These are phyloP conservation scores for Artemisia tridentata DNA, from an alignment of 129 eudicot species.

Conservation along the genomic window DNA sequence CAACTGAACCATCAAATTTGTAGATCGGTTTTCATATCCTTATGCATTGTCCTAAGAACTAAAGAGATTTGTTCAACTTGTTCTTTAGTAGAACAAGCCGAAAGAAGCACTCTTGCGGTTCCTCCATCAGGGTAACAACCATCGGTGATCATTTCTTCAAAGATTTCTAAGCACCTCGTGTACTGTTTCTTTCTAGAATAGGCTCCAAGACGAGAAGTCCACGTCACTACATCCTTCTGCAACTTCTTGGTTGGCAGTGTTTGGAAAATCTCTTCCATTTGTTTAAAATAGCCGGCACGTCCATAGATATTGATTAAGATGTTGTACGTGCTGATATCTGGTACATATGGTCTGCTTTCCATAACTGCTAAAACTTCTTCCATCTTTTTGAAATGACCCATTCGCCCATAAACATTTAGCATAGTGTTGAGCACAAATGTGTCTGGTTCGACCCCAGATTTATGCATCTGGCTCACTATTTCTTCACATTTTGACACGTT, in stretches of 20 bases:
- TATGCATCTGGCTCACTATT: conserved; percentile 66
- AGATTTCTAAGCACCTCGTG: conserved; percentile 60
- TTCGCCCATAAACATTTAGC: conserved; percentile 70
- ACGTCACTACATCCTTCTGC: conserved; percentile 70
- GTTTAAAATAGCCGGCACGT: conserved; percentile 71
- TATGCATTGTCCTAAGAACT: conserved; percentile 80
- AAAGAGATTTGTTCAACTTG: conserved; percentile 71
- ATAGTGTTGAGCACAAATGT: conserved; percentile 74
- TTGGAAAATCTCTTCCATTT: conserved; percentile 71
- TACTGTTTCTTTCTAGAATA: conserved; percentile 85
- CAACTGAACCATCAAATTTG: neutral
- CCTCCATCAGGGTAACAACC: conserved; percentile 97
- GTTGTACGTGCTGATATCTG: conserved; percentile 87
- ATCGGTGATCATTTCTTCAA: conserved; percentile 78
- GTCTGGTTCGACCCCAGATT: conserved; percentile 67
- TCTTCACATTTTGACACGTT: conserved; percentile 67
- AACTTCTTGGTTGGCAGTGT: conserved; percentile 44
- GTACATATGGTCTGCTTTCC: conserved; percentile 49
- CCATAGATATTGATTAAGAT: conserved; percentile 83
- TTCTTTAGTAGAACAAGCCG: conserved; percentile 77
- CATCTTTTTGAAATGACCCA: conserved; percentile 82
- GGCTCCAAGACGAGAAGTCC: conserved; percentile 90
- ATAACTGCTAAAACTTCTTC: conserved; percentile 72
- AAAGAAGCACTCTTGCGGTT: conserved; percentile 77
- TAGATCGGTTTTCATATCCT: conserved; percentile 35